Evolutionary conservation across 148 eudicot species (phyloP), one percentile per base, ranked within the genome.

Genomic region (Mesembryanthemum crystallinum): DNA sequence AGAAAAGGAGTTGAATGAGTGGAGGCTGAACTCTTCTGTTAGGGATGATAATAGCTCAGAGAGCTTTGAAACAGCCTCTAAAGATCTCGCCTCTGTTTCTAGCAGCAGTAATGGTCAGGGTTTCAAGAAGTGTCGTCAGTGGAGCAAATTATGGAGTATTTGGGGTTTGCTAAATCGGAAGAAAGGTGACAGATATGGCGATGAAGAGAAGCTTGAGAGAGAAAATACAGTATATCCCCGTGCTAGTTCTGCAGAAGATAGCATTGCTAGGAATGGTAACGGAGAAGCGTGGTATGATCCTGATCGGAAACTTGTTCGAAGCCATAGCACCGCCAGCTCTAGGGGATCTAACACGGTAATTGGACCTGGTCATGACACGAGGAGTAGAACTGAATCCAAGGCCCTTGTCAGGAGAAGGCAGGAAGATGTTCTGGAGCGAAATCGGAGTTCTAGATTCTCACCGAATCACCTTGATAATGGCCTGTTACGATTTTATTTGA

Each of bases 91-190:
- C 25, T 75, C 81, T 28, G 82, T 74, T 35, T 84, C 82, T 7
- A 75, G 85, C 55, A 76, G 73, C 20, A 78, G 81, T 32, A 61
- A 67, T 54, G 69, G 77, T 30, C 81, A 70, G 39, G 82, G 61
- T 33, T 78, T 83, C 37, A 92, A 88, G 85, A 90, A 89, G 52
- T 71, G 84, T 5, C 76, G 83, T 42, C 83, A 78, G 39, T 88
- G 98, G 98, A 80, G 87, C 69, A 90, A 87, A 79, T 74, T 83
- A 71, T 86, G 87, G 86, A 89, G 79, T 42, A 64, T 86, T 18
- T 82, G 88, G 86, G 97, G 97, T 72, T 81, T 82, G 58, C 82
- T 76, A 11, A 49, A 77, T 61, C 76, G 84, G 60, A 55, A 60
- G 32, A 75, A 78, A 52, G 83, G 86, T 1, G 86, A 76, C 15